Base-by-base conservation (phyloP, 2,329 filamentous ascomycete species). In the Lachnellula suecica region DNA sequence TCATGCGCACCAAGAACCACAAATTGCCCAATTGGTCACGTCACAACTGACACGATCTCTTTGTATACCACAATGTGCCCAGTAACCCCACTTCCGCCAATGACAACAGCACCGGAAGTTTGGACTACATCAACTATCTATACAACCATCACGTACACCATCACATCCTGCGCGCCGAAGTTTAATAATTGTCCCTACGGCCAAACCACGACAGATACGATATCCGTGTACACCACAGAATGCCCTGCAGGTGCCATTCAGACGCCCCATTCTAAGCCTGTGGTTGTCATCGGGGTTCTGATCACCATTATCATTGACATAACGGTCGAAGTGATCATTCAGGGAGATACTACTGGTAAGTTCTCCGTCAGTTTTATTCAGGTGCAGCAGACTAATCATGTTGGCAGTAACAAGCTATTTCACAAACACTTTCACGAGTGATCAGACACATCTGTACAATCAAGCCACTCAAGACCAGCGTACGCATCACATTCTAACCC, bases 161-260 rank as follows among this genome's bases (percentile, higher is more conserved):
- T 37, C 34, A 37, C 34, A 37, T 8, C 34, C 5, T 37, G 34
- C 34, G 8, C 34, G 7, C 47, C 34, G 17, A 5, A 37, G 5
- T 6, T 37, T 9, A 37, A 9, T 15, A n/a, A 37, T n/a, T 37
- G 34, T 37, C 8, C 34, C 11, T 10, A 10, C 5, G 34, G 34
- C 15, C 34, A 37, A 5, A 37, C 11, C 6, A 37, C 34, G 17
- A 37, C 34, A 37, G 34, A 37, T 8, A 37, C 34, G 5, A 37
- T 37, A 10, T n/a, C 34, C 8, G 34, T 67, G 44, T 66, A 64
- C 24, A 70, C 66, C 4, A 70, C 69, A 13, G 59, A 69, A 40
- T 68, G 59, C 58, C 68, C 68, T 31, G 31, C 29, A 29, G 25
- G 20, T 10, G 25, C 29, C 15, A 13, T 40, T 9, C 20, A 10